Base-by-base conservation (phyloP, 2,329 filamentous ascomycete genomes). In the Epichloe festucae region DNA sequence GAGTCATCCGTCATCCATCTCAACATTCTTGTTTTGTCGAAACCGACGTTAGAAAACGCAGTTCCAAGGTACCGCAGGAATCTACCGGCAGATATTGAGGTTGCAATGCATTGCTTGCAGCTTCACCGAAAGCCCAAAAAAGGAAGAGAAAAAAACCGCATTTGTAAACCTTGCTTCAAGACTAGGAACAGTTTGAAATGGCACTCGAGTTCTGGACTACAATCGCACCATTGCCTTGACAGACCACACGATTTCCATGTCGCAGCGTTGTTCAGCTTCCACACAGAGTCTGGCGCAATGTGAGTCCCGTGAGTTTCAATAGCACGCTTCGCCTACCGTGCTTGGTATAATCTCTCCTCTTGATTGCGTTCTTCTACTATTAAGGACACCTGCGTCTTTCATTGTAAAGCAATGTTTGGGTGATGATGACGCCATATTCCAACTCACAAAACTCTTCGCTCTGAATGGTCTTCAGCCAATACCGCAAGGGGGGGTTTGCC, bases 361-460 rank as follows among this genome's bases (percentile, higher is more conserved):
- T 27, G 7, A 8, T 27, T 27, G 27, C 27, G 27, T 10, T 31
- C 27, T 31, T 31, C 27, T 31, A 31, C 27, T 31, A 15, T 42
- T 27, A 11, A 12, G 27, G 50, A 38, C 23, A 34, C 45, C 3
- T 11, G 46, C 11, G 4, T 12, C 4, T 23, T 34, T 38, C 21
- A 21, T 10, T 15, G 35, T 14, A 36, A n/a, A 19, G 44, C 50
- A 31, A 38, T 48, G 23, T 41, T 47, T 39, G 39, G 49, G n/a
- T 27, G 21, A 17, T 34, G 46, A 49, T 52, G 31, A 48, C 40
- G 50, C 50, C 50, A 52, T 52, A 21, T 19, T 21, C 38, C 38
- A 43, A 38, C 38, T 51, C 21, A 51, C 36, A 40, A 49, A 19
- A 4, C 15, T 15, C 39, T 6, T 41, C 11, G 39, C 39, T n/a